Base-by-base conservation (phyloP, 1,284 basidiomycete genomes). In the Anthracocystis setariae region DNA sequence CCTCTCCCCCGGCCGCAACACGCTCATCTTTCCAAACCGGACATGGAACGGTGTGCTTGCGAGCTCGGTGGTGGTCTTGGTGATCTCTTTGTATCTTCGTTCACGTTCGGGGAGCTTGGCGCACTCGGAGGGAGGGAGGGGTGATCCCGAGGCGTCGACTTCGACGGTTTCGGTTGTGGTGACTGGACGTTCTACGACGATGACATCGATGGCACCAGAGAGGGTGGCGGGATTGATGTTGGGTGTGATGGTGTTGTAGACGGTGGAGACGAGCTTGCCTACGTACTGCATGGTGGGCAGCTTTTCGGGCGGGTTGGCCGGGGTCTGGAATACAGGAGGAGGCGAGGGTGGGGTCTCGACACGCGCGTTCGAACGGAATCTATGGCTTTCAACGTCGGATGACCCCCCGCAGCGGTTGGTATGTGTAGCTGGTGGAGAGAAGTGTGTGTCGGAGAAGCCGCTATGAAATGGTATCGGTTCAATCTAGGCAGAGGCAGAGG, bases 31-130 rank as follows among this genome's bases (percentile, higher is more conserved):
- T 57, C 96, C 96, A 83, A 98, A 98, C 58, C 96, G 87, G 40
- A 99, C 94, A 84, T 98, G 96, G 81, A 98, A 99, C 0, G 96
- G 96, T 15, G 93, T 94, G 82, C 93, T 96, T 2, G 89, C 91
- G 32, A 97, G 88, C 75, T 91, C 91, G 40, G 67, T 79, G 37
- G 53, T 68, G 23, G 45, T 54, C 18, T 56, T 58, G 38, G 42
- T 61, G 48, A 64, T 51, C 12, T 51, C 73, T 40, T 64, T 66
- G 63, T 59, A 64, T n/a, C 45, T 58, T 24, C 65, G 69, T 33
- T 74, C 54, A 38, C 57, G 44, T 21, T 58, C 57, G 23, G 67
- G 62, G 0, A 57, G 46, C 20, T 47, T 27, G 32, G 40, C 48
- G 9, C 18, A 38, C 15, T 73, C 60, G 10, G 39, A 25, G 1